Percentiles rank a stretch among this genome's conserved stretches.
Evolutionary conservation across 2,329 filamentous ascomycete species (phyloP).

Genomic region (Fusarium oligoseptatum): DNA sequence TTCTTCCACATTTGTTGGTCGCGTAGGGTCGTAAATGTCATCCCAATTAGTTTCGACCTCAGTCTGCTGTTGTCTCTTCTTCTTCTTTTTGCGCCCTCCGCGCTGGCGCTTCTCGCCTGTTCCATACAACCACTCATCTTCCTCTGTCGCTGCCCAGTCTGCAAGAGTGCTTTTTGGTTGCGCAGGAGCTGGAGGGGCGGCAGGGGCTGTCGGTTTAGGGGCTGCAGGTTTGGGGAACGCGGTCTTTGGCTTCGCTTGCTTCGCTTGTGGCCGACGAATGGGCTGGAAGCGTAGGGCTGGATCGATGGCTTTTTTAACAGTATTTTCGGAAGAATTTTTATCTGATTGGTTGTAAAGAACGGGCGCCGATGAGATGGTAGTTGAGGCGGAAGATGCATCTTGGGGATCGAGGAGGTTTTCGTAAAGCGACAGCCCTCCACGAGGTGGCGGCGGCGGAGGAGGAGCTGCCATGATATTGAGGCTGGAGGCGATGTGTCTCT

Average conservation of each 20-base stretch:
- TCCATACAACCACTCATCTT: constrained; percentile 84
- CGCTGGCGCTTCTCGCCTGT: constrained; percentile 76
- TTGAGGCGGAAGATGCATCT: constrained; percentile 58
- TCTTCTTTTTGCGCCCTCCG: constrained; percentile 84
- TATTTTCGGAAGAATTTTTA: constrained; percentile 58
- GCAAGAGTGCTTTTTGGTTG: constrained; percentile 77
- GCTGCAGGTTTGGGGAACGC: constrained; percentile 63
- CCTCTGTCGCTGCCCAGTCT: constrained; percentile 82
- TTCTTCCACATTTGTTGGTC: constrained; percentile 87
- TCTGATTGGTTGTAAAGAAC: constrained; percentile 75
- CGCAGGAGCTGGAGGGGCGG: constrained; percentile 49
- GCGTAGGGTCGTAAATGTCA: constrained; percentile 87
- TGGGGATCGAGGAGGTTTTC: constrained; percentile 81
- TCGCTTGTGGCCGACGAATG: constrained; percentile 80
- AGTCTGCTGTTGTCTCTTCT: constrained; percentile 68
- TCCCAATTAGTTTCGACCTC: constrained; percentile 83
- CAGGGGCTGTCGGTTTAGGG: constrained; percentile 50
- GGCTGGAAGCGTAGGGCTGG: constrained; percentile 86
- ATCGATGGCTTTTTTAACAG: constrained; percentile 71
- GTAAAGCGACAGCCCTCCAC: constrained; percentile 78
- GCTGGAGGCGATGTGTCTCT: constrained; percentile 1
- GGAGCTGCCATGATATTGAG: constrained; percentile 47
- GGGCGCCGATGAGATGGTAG: constrained; percentile 83
- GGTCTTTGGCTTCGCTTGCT: constrained; percentile 70
- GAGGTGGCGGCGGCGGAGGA: constrained; percentile 55